Percentiles rank a stretch among this genome's conserved stretches.
Evolutionary conservation across 306 rosid species (phyloP).

Genomic region (Rubus idaeus): DNA sequence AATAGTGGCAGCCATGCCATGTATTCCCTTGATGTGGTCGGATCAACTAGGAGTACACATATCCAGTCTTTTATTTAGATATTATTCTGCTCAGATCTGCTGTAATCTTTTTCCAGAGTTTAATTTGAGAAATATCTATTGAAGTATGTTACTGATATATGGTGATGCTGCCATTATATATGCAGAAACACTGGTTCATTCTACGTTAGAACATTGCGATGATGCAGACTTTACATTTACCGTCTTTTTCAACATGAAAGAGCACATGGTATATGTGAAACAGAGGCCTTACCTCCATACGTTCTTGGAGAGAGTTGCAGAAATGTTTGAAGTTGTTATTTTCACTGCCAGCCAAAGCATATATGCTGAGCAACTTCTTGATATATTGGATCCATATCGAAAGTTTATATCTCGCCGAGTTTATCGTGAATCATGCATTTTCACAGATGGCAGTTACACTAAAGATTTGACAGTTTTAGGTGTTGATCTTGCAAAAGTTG

Average conservation of each 20-base stretch:
- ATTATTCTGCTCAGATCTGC: neutral
- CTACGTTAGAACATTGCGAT: constrained; percentile 76
- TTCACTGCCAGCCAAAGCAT: constrained; percentile 99
- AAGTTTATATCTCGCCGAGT: constrained; percentile 73
- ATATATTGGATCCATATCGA: constrained; percentile 81
- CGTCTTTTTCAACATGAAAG: constrained; percentile 87
- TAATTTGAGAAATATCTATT: constrained; percentile 7
- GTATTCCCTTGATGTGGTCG: neutral
- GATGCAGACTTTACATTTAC: constrained; percentile 83
- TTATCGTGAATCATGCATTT: constrained; percentile 90
- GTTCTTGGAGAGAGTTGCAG: constrained; percentile 91
- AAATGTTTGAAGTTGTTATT: constrained; percentile 87
- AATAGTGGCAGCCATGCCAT: neutral
- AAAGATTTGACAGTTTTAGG: constrained; percentile 93
- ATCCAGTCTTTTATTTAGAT: neutral
- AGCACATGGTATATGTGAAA: constrained; percentile 81
- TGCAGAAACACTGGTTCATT: constrained; percentile 98
- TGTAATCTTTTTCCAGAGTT: neutral
- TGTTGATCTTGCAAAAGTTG: constrained; percentile 86
- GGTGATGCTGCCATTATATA: constrained; percentile 20
- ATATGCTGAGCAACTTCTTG: constrained; percentile 90
- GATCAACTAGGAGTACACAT: neutral
- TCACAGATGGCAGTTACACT: constrained; percentile 86
- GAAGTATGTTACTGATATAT: constrained; percentile 22
- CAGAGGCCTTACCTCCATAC: constrained; percentile 80